Conservation (phyloP, 75 land plant genomes). For the Selaginella tamariscina region DNA sequence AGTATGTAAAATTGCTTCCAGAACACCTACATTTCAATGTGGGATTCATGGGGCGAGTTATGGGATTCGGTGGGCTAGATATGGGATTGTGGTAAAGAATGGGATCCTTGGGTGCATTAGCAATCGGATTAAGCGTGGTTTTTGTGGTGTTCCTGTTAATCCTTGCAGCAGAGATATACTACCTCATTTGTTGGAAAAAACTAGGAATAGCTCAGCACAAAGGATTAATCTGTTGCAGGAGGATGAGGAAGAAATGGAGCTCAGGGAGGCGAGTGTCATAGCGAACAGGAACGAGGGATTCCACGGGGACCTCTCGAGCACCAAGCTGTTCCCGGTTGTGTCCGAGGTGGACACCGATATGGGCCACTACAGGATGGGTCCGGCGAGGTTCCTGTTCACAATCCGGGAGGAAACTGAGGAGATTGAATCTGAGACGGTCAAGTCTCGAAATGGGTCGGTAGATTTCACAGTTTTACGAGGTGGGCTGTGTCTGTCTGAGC, state of each 20-base stretch:
- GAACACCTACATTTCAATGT: too few relatives aligned
- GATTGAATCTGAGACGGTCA: slow-evolving; percentile 57
- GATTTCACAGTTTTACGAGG: slow-evolving; percentile 24
- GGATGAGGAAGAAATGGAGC: neutral
- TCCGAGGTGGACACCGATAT: too few relatives aligned
- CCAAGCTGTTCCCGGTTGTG: slow-evolving; percentile 16
- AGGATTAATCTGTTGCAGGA: neutral
- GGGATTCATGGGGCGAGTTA: neutral
- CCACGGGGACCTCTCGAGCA: slow-evolving; percentile 7
- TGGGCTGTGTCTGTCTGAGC: neutral
- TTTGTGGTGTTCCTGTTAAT: slow-evolving; percentile 42
- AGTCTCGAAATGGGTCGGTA: slow-evolving; percentile 35
- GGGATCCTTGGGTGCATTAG: slow-evolving; percentile 40
- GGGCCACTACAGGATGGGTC: slow-evolving; percentile 36
- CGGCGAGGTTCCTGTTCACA: slow-evolving; percentile 64
- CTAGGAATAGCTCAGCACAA: slow-evolving; percentile 5
- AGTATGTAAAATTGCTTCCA: too few relatives aligned
- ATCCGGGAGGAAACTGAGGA: slow-evolving; percentile 72
- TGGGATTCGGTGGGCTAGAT: neutral
- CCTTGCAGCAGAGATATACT: slow-evolving; percentile 53
- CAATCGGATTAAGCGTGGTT: slow-evolving; percentile 45
- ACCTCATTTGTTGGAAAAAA: slow-evolving; percentile 55
- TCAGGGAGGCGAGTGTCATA: neutral
- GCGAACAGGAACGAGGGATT: neutral
- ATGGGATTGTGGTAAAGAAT: too few relatives aligned